Evolutionary conservation across 2,329 filamentous ascomycete species (phyloP).

Genomic region (Sphaceloma murrayae): DNA sequence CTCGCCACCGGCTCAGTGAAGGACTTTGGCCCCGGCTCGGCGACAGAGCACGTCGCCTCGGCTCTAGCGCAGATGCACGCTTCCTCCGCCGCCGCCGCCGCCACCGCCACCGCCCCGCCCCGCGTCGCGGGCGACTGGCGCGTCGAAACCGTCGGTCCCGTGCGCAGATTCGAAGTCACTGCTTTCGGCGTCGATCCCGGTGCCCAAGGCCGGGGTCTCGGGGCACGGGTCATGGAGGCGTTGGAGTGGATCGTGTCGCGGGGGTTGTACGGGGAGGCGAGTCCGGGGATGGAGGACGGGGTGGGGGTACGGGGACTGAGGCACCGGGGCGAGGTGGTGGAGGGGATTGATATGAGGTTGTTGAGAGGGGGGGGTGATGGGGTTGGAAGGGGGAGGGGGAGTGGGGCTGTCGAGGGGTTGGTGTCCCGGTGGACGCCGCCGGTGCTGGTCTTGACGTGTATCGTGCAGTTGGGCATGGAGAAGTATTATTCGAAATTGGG

Average conservation of each 20-base stretch:
- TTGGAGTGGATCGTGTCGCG: background rate
- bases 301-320: background rate
- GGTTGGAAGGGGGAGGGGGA: background rate
- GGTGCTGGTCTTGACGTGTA: slow-evolving; percentile 1
- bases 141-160: no score
- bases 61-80: no score
- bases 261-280: background rate
- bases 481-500: background rate
- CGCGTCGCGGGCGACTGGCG: background rate
- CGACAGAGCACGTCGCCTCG: no score
- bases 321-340: background rate
- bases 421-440: background rate
- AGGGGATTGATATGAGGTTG: background rate
- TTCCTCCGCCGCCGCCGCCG: no score
- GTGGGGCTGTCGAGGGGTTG: background rate
- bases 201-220: background rate
- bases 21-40: slow-evolving; percentile 4
- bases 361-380: background rate
- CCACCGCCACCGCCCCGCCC: no score
- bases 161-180: slow-evolving; percentile 11
- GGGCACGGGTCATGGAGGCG: slow-evolving; percentile 1
- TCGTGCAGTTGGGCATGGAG: background rate
- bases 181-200: slow-evolving; percentile 1
- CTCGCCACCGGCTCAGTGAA: background rate
- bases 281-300: background rate